Conservation (phyloP, 305 asterid genomes). For the Fraxinus platypoda region DNA sequence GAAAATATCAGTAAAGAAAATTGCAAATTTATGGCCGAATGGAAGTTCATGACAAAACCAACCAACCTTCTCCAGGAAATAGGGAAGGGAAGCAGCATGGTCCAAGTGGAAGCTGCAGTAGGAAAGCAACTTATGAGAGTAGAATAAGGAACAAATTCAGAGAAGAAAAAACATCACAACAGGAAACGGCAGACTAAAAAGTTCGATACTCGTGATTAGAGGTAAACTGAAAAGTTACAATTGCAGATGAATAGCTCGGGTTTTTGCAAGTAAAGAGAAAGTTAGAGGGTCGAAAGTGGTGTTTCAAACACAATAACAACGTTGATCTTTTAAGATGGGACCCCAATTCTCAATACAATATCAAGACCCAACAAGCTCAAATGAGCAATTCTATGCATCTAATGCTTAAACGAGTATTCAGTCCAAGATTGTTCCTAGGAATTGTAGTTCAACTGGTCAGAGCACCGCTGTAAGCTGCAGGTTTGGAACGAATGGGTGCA, state of each 20-base stretch:
- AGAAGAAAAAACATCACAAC: conserved; percentile 18
- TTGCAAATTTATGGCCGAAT: conserved; percentile 19
- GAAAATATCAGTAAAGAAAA: conserved; percentile 13
- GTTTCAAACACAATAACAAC: background rate
- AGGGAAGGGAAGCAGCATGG: conserved; percentile 99
- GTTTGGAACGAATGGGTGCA: background rate
- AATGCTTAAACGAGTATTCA: background rate
- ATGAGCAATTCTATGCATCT: background rate
- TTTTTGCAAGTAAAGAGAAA: background rate
- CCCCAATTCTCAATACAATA: too few relatives aligned
- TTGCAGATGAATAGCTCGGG: background rate
- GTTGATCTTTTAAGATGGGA: background rate
- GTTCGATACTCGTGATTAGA: background rate
- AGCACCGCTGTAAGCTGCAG: background rate
- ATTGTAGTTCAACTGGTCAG: background rate
- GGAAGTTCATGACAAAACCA: conserved; percentile 23
- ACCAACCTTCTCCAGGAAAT: conserved; percentile 88
- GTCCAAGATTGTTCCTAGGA: background rate
- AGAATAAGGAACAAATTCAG: conserved; percentile 9
- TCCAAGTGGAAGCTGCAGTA: conserved; percentile 93
- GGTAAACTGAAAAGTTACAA: background rate
- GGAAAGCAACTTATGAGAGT: conserved; percentile 17
- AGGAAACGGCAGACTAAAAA: conserved; percentile 2
- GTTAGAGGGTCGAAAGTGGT: background rate
- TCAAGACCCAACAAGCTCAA: background rate